These are phyloP conservation scores for Colletotrichum filicis DNA, from an alignment of 2,329 filamentous ascomycete genomes.

Conservation along the genomic window DNA sequence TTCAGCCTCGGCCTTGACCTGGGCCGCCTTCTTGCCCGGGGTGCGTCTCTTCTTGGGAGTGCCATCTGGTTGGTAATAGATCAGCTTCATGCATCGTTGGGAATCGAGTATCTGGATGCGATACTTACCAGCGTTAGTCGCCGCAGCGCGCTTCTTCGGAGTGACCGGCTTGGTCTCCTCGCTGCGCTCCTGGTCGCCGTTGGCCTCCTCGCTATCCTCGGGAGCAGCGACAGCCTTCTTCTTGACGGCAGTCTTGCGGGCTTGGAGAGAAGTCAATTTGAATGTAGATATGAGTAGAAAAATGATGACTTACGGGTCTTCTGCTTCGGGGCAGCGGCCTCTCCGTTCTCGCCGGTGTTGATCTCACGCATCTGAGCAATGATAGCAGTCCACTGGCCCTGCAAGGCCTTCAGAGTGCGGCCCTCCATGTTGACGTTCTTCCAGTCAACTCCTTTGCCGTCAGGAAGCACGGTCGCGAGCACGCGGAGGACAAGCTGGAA, in stretches of 20 bases:
- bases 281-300: not conserved
- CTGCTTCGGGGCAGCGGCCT: slow-evolving; percentile 23
- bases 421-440: slow-evolving; percentile 47
- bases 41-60: slow-evolving; percentile 23
- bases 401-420: slow-evolving; percentile 50
- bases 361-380: slow-evolving; percentile 49
- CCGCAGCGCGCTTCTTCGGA: slow-evolving; percentile 19
- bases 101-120: too few species aligned
- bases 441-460: slow-evolving; percentile 48
- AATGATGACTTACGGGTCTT: slow-evolving; percentile 7
- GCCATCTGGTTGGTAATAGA: slow-evolving; percentile 1
- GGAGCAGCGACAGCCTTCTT: slow-evolving; percentile 24
- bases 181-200: slow-evolving; percentile 1
- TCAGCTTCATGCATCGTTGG: not conserved
- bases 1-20: slow-evolving; percentile 22
- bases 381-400: slow-evolving; percentile 50
- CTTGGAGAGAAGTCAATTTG: not conserved
- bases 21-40: slow-evolving; percentile 35
- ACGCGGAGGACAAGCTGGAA: slow-evolving; percentile 49
- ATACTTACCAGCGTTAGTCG: slow-evolving; percentile 7
- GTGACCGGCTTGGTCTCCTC: slow-evolving; percentile 1
- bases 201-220: not conserved
- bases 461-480: slow-evolving; percentile 45
- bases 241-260: slow-evolving; percentile 39
- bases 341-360: slow-evolving; percentile 38